Evolutionary conservation across 148 eudicot species (phyloP), one percentile per base, ranked within the genome.

Genomic region (Cornus suecica): DNA sequence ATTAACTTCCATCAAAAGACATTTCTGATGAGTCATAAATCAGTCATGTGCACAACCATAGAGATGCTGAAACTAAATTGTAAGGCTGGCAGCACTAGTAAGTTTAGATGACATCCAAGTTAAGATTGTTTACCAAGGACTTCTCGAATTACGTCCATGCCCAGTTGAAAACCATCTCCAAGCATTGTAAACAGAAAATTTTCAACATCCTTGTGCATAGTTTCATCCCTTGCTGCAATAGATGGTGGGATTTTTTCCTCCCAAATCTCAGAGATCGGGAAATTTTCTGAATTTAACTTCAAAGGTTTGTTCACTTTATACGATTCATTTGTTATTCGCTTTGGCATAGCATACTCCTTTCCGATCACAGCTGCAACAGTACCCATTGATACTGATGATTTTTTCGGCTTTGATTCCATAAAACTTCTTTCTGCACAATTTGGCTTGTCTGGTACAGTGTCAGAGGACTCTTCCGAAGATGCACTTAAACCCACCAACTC

Each of bases 91-190:
- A 68, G 22, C 18, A 68, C 3, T 29, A 34, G 52, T 25, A 65
- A 66, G 27, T 62, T 52, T 45, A 65, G 29, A 65, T n/a, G 62
- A 24, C 42, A 76, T 28, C 29, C 41, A 13, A 66, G 34, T 27
- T 42, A 56, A 65, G 10, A 23, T 27, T 26, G 52, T 14, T 84
- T 84, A 90, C 97, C 90, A 65, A 92, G 80, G 80, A 92, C 91
- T 78, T 89, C 93, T 68, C 77, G 87, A 73, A 90, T 90, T 72
- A 78, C 77, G 56, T 79, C 70, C 81, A 18, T 82, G 78, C 82
- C 88, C 27, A 89, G 84, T 68, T 87, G 86, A 79, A 89, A 92
- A 42, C 94, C 97, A 79, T 89, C 88, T 45, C 92, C 94, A 73
- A 92, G 95, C 94, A 92, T 89, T 69, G 79, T 64, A 54, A 83